These are phyloP conservation scores for Chlorella sorokiniana DNA, from an alignment of 139 green algal genomes.

Conservation along the genomic window DNA sequence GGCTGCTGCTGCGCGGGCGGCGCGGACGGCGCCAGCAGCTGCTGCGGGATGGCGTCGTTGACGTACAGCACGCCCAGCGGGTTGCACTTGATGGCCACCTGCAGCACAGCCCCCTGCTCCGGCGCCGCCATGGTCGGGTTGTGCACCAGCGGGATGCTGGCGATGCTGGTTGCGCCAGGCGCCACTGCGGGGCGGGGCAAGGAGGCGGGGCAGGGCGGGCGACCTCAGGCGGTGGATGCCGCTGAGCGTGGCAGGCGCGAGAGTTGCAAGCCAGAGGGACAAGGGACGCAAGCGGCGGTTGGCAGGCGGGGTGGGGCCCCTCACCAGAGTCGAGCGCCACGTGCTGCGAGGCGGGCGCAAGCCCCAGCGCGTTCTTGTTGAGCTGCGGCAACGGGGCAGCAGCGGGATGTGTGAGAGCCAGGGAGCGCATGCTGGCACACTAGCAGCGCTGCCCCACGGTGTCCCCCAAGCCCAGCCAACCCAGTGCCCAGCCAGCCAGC, in stretches of 20 bases:
- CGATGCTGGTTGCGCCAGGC: constrained; percentile 43
- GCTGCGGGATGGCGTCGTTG: constrained; percentile 62
- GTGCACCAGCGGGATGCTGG: constrained; percentile 53
- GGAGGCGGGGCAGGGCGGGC: not conserved
- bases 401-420: no score
- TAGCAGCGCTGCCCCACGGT: no score
- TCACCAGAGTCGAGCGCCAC: constrained; percentile 29
- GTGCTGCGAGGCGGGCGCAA: constrained; percentile 69
- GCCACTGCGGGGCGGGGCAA: constrained; percentile 33
- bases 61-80: constrained; percentile 93
- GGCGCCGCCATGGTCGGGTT: constrained; percentile 56
- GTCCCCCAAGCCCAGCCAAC: no score
- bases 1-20: not conserved
- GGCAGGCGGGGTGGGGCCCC: not conserved
- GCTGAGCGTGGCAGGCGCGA: not conserved
- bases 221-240: not conserved
- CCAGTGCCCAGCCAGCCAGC: no score
- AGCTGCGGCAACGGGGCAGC: constrained; percentile 59
- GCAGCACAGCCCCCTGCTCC: constrained; percentile 21
- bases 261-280: not conserved
- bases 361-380: constrained; percentile 93
- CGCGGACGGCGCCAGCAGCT: not conserved
- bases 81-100: constrained; percentile 84
- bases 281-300: not conserved
- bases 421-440: no score